phyloP scores from a whole-genome alignment of 2,329 filamentous ascomycete species.

The Didymella segeticola region DNA sequence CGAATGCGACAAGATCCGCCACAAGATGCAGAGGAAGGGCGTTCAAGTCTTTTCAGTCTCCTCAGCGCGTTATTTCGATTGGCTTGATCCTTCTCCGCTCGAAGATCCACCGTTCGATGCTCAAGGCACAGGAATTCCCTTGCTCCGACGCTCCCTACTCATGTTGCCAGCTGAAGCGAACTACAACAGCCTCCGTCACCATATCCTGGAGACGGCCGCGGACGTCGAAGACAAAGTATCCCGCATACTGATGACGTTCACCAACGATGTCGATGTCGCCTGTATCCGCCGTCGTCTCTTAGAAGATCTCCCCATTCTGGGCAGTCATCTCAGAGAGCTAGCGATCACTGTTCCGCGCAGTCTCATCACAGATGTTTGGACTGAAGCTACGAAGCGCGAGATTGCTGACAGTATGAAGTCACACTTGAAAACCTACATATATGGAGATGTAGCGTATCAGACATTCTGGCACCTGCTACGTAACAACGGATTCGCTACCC shows the following conservation, averaged over 20 bases:
- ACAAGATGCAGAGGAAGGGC: slow-evolving; percentile 8
- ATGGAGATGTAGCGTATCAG: neutral
- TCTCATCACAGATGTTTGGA: neutral
- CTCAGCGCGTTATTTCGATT: neutral
- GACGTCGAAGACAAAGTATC: slow-evolving; percentile 2
- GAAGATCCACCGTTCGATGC: neutral
- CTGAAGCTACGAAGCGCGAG: neutral
- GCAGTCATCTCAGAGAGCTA: neutral
- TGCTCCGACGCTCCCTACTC: slow-evolving; percentile 6
- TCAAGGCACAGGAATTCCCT: slow-evolving; percentile 1
- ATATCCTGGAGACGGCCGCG: slow-evolving; percentile 5
- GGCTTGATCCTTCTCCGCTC: neutral
- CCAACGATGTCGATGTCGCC: slow-evolving; percentile 8
- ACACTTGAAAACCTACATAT: neutral
- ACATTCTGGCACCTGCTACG: slow-evolving; percentile 5
- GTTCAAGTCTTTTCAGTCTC: slow-evolving; percentile 13
- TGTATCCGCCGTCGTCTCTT: neutral
- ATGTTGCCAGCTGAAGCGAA: slow-evolving; percentile 7
- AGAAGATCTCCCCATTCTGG: neutral
- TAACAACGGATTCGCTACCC: neutral
- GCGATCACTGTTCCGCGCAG: neutral
- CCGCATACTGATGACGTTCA: slow-evolving; percentile 1
- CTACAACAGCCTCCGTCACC: neutral
- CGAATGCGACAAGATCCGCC: neutral
- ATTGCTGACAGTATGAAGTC: neutral